Base-by-base conservation (phyloP, 306 rosid genomes). In the Prunus mume region DNA sequence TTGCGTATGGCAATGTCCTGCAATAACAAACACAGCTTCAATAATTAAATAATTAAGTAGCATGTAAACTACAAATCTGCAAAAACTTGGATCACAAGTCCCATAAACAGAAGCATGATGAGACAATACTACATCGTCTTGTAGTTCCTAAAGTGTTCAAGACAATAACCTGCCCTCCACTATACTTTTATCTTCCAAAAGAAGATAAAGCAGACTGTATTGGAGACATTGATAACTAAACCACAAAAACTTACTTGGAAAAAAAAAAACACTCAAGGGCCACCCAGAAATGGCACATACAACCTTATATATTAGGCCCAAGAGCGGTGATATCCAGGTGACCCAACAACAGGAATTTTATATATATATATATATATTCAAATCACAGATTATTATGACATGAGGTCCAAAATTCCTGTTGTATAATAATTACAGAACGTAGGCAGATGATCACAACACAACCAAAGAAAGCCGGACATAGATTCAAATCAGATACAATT, bases 1-100 rank as follows among this genome's bases (percentile, higher is more conserved):
- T 95, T 95, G 81, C 93, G 91, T 74, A 95, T 83, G 41, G 86
- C 96, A 76, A 95, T 88, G 5, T 90, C 97, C 98, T 94, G 97
- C 78, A 68, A 80, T 77, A 72, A 75, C 49, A 19, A 45, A 13
- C 51, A 67, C 28, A 73, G 61, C 76, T 46, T 69, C 28, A 38
- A 9, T 74, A 74, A 83, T 13, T 14, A 60, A 79, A 38, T 8
- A 84, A 73, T 34, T 45, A 73, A 10, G 19, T 3, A 55, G 11
- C 38, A 32, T 32, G 38, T 22, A 60, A 38, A 20, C 18, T 17
- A 18, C 8, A 43, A 56, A 55, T 34, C 66, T 71, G 6, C 47
- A 38, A 50, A 14, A 27, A 49, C 24, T n/a, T 52, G 38, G 24
- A 32, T 64, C 8, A 73, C 11, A 43, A 14, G 24, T 25, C 43